Evolutionary conservation across 2,329 filamentous ascomycete species (phyloP).

Genomic region (Colletotrichum sp.): DNA sequence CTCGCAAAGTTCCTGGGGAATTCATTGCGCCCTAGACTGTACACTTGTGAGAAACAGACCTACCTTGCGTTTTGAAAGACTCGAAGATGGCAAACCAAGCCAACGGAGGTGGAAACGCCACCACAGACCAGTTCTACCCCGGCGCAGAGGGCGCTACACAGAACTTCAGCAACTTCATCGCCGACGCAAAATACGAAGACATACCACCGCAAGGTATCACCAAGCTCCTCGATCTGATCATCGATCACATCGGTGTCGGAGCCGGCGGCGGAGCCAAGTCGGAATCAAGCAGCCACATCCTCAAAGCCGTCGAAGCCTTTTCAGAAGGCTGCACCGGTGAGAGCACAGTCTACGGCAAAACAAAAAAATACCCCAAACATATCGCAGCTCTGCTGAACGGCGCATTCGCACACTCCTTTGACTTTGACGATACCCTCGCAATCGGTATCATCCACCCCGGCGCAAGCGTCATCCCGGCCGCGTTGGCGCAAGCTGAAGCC

Average conservation of each 20-base stretch:
- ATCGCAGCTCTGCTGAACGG: slow-evolving; percentile 46
- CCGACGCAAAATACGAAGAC: not conserved
- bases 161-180: not conserved
- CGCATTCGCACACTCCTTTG: slow-evolving; percentile 44
- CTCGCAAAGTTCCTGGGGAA: not conserved
- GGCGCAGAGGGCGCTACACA: not conserved
- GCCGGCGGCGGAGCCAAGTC: slow-evolving; percentile 25
- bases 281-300: slow-evolving; percentile 27
- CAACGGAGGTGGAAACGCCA: not conserved
- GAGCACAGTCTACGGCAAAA: slow-evolving; percentile 38
- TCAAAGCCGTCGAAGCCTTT: slow-evolving; percentile 39
- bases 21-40: not conserved
- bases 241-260: slow-evolving; percentile 28
- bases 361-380: slow-evolving; percentile 35
- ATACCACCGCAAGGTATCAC: not conserved
- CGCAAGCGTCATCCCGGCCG: slow-evolving; percentile 41
- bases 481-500: slow-evolving; percentile 27
- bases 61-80: not conserved
- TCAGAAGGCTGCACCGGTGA: slow-evolving; percentile 23
- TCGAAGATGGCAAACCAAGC: not conserved
- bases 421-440: slow-evolving; percentile 51
- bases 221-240: slow-evolving; percentile 28
- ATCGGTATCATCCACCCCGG: slow-evolving; percentile 45
- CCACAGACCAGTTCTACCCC: not conserved
- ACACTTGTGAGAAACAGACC: not conserved